Conservation (phyloP, 2,329 filamentous ascomycete species). For the Pyrenophora tritici-repentis region DNA sequence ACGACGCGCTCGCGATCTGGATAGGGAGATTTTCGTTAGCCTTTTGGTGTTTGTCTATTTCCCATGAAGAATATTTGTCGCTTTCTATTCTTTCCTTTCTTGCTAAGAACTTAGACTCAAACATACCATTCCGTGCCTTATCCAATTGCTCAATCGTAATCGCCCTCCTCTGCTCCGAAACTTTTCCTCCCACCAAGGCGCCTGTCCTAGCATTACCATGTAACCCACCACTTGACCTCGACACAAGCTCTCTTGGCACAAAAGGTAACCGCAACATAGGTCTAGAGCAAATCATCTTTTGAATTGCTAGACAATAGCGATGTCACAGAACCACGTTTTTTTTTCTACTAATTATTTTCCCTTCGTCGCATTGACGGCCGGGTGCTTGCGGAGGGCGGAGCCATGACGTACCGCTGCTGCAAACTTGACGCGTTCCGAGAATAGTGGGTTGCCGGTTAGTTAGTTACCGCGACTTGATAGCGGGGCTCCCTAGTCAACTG, state of each 20-base stretch:
- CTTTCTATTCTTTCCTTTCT: too few relatives aligned
- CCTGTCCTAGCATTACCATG: too few relatives aligned
- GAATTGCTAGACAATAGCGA: not conserved
- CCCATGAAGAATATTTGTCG: too few relatives aligned
- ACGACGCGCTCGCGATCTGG: conserved; percentile 63
- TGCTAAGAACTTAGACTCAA: too few relatives aligned
- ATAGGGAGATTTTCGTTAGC: too few relatives aligned
- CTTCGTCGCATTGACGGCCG: conserved; percentile 12
- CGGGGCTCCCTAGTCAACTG: too few relatives aligned
- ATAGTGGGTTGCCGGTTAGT: too few relatives aligned
- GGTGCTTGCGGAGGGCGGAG: conserved; percentile 17
- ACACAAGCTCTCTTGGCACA: conserved; percentile 25
- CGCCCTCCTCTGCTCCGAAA: conserved; percentile 27
- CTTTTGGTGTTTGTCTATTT: not conserved
- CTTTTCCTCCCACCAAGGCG: conserved; percentile 3
- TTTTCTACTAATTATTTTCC: conserved; percentile 1
- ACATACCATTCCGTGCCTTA: conserved; percentile 35
- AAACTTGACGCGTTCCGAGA: conserved; percentile 13
- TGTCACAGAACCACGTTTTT: not conserved
- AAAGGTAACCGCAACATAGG: conserved; percentile 27
- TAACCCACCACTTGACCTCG: conserved; percentile 1
- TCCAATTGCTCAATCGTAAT: conserved; percentile 44
- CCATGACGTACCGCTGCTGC: conserved; percentile 27
- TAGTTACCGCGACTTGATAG: too few relatives aligned
- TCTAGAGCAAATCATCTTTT: conserved; percentile 2